A percentile compares a stretch with the other conserved stretches of the same genome.
These are phyloP conservation scores for Daldinia grandis DNA, from an alignment of 495 filamentous ascomycete species.

Conservation along the genomic window DNA sequence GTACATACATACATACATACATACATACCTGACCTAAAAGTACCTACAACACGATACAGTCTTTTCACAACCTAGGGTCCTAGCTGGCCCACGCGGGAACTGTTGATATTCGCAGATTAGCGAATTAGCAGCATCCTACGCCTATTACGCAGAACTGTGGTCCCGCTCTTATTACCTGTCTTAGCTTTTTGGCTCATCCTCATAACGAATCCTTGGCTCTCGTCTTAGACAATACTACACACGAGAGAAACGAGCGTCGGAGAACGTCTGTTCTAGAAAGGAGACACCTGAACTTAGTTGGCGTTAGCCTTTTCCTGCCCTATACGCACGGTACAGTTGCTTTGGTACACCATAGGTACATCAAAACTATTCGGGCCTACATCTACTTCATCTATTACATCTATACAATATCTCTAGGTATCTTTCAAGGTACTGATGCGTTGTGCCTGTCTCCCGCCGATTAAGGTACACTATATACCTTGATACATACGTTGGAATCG, in stretches of 20 bases:
- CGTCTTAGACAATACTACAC: constrained; percentile 28
- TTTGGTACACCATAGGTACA: constrained; percentile 28
- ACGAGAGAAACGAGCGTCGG: constrained; percentile 17
- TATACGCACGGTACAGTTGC: constrained; percentile 18
- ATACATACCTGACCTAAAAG: neutral
- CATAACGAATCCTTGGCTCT: constrained; percentile 28
- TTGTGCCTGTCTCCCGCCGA: constrained; percentile 17
- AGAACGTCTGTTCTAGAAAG: constrained; percentile 19
- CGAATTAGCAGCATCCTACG: constrained; percentile 26
- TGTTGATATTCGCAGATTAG: constrained; percentile 35
- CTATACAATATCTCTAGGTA: constrained; percentile 17
- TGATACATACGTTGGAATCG: constrained; percentile 10
- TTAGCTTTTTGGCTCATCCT: constrained; percentile 33
- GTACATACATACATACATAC: constrained; percentile 10
- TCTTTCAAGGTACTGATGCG: constrained; percentile 14
- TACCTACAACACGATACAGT: neutral
- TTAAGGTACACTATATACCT: constrained; percentile 21
- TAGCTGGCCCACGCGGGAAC: constrained; percentile 31
- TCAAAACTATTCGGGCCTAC: constrained; percentile 35
- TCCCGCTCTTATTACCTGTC: constrained; percentile 36
- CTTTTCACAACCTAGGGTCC: neutral
- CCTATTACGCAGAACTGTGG: constrained; percentile 14
- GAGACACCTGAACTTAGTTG: constrained; percentile 26
- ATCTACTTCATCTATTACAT: constrained; percentile 13
- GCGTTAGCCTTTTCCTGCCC: constrained; percentile 33